phyloP scores from a whole-genome alignment of 2,329 filamentous ascomycete species.

The Colletotrichum destructivum region DNA sequence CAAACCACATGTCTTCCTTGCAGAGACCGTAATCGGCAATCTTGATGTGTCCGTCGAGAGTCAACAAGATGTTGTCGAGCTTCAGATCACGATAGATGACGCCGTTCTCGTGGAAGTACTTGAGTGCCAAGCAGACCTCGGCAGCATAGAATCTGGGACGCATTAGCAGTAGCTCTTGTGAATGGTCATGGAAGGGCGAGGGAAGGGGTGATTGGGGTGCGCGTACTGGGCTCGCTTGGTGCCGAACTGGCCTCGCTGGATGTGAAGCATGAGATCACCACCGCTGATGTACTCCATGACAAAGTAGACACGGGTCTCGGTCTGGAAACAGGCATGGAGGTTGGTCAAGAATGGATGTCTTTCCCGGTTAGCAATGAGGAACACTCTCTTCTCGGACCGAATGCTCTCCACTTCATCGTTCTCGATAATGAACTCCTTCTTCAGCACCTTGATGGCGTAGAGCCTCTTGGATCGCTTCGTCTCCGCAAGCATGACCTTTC shows the following conservation, averaged over 20 bases:
- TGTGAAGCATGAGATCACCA: conserved; percentile 99
- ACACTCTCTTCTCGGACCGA: conserved; percentile 96
- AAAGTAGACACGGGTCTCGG: conserved; percentile 97
- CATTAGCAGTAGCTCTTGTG: conserved; percentile 23
- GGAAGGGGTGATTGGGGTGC: conserved; percentile 44
- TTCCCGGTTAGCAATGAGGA: conserved; percentile 96
- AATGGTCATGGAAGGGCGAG: not conserved
- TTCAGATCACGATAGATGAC: conserved; percentile 99
- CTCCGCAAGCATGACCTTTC: conserved; percentile 99
- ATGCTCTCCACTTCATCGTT: conserved; percentile 99
- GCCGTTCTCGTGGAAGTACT: conserved; percentile 99
- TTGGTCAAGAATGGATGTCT: conserved; percentile 96
- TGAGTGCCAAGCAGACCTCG: conserved; percentile 95
- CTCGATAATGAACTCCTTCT: conserved; percentile 99
- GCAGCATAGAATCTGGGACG: conserved; percentile 90
- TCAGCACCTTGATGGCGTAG: conserved; percentile 98
- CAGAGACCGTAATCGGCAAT: conserved; percentile 98
- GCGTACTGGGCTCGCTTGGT: conserved; percentile 93
- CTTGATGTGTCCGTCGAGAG: conserved; percentile 97
- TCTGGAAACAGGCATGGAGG: conserved; percentile 98
- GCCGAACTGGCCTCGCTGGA: conserved; percentile 96
- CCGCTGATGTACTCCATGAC: conserved; percentile 99
- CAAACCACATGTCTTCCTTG: conserved; percentile 99
- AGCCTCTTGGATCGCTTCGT: conserved; percentile 93
- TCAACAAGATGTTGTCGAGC: conserved; percentile 91